Conservation (phyloP, 148 eudicot species). For the Camellia granthamiana region DNA sequence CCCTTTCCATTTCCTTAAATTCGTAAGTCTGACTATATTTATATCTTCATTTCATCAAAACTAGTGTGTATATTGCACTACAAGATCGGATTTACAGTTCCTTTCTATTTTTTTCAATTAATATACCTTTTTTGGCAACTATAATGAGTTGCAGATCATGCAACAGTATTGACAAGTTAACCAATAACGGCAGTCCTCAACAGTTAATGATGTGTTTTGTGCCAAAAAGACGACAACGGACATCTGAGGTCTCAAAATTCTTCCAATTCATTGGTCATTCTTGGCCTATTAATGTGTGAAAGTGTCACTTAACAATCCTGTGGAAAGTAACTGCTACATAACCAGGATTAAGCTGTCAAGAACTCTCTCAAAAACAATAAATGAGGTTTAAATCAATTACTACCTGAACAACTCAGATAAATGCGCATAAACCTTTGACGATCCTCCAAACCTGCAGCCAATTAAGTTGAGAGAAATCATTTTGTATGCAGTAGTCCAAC, state of each 20-base stretch:
- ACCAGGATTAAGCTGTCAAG: neutral
- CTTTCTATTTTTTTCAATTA: neutral
- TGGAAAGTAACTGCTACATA: neutral
- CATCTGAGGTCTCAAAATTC: neutral
- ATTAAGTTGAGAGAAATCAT: neutral
- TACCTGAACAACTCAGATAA: conserved; percentile 78
- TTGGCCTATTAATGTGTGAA: neutral
- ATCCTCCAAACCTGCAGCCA: conserved; percentile 64
- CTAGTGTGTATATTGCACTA: no score
- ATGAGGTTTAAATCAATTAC: neutral
- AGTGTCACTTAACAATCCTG: neutral
- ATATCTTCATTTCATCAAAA: neutral
- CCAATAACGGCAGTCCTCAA: neutral
- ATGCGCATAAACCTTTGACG: conserved; percentile 57
- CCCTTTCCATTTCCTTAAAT: neutral
- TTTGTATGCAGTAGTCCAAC: neutral
- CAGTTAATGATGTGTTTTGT: neutral
- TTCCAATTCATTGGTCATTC: neutral
- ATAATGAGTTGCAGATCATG: conserved; percentile 3
- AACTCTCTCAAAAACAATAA: neutral
- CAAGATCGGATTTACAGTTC: neutral
- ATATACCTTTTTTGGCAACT: neutral
- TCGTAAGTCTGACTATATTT: neutral
- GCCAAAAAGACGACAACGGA: neutral
- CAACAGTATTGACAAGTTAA: neutral